phyloP scores from a whole-genome alignment of 805 yeast genomes.

The Saccharomycopsis amapae region DNA sequence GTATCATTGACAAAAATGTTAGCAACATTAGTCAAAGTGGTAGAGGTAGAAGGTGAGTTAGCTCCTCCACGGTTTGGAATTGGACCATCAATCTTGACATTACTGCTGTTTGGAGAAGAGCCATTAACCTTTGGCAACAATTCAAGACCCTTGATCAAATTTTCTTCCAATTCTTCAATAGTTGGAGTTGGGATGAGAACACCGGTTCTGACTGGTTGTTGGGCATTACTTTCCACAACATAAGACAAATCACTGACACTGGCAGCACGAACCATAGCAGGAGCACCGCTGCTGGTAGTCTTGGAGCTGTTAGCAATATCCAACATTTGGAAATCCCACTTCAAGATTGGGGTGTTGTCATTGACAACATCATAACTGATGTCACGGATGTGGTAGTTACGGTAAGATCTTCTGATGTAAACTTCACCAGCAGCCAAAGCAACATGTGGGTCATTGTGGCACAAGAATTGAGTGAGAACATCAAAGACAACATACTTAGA shows the following conservation, averaged over 20 bases:
- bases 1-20: conserved; percentile 69
- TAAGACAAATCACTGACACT: conserved; percentile 90
- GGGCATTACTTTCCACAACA: conserved; percentile 62
- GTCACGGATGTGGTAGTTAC: conserved; percentile 86
- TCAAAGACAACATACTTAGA: conserved; percentile 95
- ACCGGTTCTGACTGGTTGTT: conserved; percentile 74
- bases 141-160: conserved; percentile 67
- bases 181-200: conserved; percentile 72
- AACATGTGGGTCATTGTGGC: conserved; percentile 76
- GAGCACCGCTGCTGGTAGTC: conserved; percentile 34
- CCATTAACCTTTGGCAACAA: conserved; percentile 46
- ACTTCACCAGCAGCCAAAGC: conserved; percentile 96
- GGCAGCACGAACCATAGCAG: conserved; percentile 68
- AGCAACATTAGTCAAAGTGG: conserved; percentile 65
- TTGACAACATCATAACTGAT: conserved; percentile 44
- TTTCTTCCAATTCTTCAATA: conserved; percentile 85
- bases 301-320: conserved; percentile 54
- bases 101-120: conserved; percentile 28
- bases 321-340: conserved; percentile 83
- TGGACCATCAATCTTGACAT: conserved; percentile 35
- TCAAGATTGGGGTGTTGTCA: conserved; percentile 51
- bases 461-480: conserved; percentile 86
- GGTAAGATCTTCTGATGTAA: conserved; percentile 91
- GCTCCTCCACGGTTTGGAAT: conserved; percentile 38
- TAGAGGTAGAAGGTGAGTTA: conserved; percentile 23